A percentile compares a stretch with the other conserved stretches of the same genome.
These are phyloP conservation scores for Vicia faba DNA, from an alignment of 306 rosid genomes.

Conservation along the genomic window DNA sequence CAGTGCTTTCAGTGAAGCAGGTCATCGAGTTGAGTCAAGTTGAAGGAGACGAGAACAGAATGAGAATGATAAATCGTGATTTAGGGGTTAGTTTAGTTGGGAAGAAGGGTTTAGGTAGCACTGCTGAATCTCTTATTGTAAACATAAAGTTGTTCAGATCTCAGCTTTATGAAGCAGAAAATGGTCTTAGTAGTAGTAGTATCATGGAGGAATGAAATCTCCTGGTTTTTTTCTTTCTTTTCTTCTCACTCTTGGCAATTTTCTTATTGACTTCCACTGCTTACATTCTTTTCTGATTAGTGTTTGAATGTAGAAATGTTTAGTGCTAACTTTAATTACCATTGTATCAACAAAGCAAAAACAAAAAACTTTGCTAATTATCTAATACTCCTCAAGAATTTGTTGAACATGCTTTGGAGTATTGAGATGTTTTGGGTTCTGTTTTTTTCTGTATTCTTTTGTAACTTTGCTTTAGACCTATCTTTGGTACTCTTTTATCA, in stretches of 20 bases:
- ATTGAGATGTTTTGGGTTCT: no score
- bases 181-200: constrained; percentile 29
- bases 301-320: not conserved
- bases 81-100: constrained; percentile 73
- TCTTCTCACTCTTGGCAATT: constrained; percentile 14
- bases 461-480: no score
- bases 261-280: not conserved
- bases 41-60: constrained; percentile 61
- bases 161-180: constrained; percentile 33
- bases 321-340: not conserved
- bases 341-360: not conserved
- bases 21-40: constrained; percentile 57
- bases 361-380: not conserved
- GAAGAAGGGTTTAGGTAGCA: constrained; percentile 60
- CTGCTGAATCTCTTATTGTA: constrained; percentile 58
- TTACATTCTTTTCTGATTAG: not conserved
- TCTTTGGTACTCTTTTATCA: no score
- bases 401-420: not conserved
- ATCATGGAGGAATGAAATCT: constrained; percentile 30
- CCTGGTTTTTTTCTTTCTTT: constrained; percentile 16
- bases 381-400: not conserved
- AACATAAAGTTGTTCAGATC: constrained; percentile 52
- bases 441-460: no score
- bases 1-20: constrained; percentile 57
- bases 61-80: constrained; percentile 53